Evolutionary conservation across 805 yeast genomes (phyloP).

Genomic region (Ogataea saltuana): DNA sequence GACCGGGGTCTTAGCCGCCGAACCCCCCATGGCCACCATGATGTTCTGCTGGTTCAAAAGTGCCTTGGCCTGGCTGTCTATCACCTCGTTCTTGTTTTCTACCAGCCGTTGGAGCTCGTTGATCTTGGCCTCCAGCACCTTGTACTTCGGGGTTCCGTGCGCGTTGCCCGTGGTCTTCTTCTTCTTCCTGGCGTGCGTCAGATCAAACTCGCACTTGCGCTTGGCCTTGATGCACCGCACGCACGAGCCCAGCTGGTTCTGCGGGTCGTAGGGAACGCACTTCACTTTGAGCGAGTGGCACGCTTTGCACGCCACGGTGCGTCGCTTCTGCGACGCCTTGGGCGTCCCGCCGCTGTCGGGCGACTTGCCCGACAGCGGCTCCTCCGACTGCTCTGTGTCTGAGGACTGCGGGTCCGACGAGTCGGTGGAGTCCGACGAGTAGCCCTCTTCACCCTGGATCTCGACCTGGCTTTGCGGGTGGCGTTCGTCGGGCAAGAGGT

Average conservation of each 20-base stretch:
- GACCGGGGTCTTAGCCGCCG: neutral
- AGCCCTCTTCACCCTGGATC: neutral
- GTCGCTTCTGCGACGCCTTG: slow-evolving; percentile 28
- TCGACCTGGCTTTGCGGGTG: neutral
- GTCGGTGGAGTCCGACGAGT: slow-evolving; percentile 3
- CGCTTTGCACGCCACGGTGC: slow-evolving; percentile 64
- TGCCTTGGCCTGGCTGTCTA: slow-evolving; percentile 13
- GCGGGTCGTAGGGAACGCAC: slow-evolving; percentile 69
- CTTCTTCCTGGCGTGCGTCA: slow-evolving; percentile 55
- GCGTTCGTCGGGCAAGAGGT: neutral
- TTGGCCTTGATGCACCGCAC: slow-evolving; percentile 67
- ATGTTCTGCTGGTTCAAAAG: slow-evolving; percentile 12
- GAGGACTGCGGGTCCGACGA: slow-evolving; percentile 2
- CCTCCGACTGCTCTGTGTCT: slow-evolving; percentile 3
- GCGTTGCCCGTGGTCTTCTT: slow-evolving; percentile 26
- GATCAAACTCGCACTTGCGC: slow-evolving; percentile 66
- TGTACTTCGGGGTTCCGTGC: slow-evolving; percentile 20
- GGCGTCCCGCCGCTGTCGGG: neutral
- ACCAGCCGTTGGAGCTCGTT: slow-evolving; percentile 18
- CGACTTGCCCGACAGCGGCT: slow-evolving; percentile 1
- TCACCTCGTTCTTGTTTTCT: slow-evolving; percentile 11
- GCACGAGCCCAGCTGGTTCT: slow-evolving; percentile 66
- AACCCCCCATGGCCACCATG: slow-evolving; percentile 1
- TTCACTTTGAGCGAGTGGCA: slow-evolving; percentile 84
- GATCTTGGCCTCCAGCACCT: slow-evolving; percentile 31